Conservation (phyloP, 257 asterid species). For the Leptodermis oblonga region DNA sequence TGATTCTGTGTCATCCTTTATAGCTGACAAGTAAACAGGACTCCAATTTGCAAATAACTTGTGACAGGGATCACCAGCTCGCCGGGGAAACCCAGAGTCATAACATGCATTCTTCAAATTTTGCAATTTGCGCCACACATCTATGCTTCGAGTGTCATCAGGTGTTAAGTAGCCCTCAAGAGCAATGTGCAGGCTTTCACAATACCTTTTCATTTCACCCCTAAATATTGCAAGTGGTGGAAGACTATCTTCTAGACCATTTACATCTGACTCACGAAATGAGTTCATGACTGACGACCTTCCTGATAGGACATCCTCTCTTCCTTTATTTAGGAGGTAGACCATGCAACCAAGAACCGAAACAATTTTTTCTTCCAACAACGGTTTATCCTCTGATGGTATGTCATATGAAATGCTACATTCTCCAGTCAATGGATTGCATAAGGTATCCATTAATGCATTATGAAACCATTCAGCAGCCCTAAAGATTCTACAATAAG, state of each 20-base stretch:
- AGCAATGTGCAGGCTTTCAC: constrained; percentile 92
- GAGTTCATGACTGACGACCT: constrained; percentile 58
- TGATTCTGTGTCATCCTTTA: constrained; percentile 41
- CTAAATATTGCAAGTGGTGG: constrained; percentile 93
- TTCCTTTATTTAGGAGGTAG: constrained; percentile 85
- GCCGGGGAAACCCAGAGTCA: constrained; percentile 86
- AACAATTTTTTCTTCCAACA: constrained; percentile 82
- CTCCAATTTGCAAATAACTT: constrained; percentile 87
- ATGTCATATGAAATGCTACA: constrained; percentile 79
- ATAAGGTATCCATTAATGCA: constrained; percentile 79
- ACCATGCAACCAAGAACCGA: constrained; percentile 98
- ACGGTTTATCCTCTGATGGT: constrained; percentile 72
- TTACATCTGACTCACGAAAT: constrained; percentile 51
- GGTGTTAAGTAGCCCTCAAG: constrained; percentile 72
- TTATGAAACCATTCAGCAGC: constrained; percentile 88
- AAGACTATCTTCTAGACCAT: constrained; percentile 50
- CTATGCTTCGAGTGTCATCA: constrained; percentile 59
- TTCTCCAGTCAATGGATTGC: constrained; percentile 92
- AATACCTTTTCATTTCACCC: constrained; percentile 93
- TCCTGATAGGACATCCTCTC: constrained; percentile 83
- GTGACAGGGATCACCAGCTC: constrained; percentile 64
- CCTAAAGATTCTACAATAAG: constrained; percentile 91
- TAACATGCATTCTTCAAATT: constrained; percentile 75
- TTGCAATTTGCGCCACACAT: constrained; percentile 89
- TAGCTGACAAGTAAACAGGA: constrained; percentile 51